Evolutionary conservation across 495 filamentous ascomycete genomes (phyloP), one percentile per base, ranked within the genome.

Genomic region (Platismatia glauca): DNA sequence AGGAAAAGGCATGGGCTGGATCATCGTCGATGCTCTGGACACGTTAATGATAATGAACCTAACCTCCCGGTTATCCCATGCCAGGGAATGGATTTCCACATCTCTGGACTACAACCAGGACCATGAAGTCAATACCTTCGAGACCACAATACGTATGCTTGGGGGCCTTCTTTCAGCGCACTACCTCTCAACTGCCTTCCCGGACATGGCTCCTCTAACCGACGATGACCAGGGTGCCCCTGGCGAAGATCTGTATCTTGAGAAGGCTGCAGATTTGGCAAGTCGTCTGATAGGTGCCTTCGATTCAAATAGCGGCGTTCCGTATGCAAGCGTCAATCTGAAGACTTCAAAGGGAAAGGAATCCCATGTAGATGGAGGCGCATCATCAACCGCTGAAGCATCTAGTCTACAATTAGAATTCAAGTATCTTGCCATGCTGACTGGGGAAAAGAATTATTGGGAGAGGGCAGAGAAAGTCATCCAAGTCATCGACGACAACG

Each of bases 11-110:
- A 76, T 99, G 73, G 94, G 94, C 9, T 99, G 95, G 95, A 97
- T 97, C 64, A 97, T 99, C 57, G 87, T 99, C 37, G 95, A 99
- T 75, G 84, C 91, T 53, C 77, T 99, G 53, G 94, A 99, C 72
- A 97, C 94, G 20, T 77, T 97, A 80, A 97, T 99, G 78, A 76
- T 99, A 59, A 99, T 99, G 94, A 99, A 99, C 69, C 78, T 96
- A 53, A 97, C 94, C 15, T 89, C 83, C 27, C 83, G 91, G 62
- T 82, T 99, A 34, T 80, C 84, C 33, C 87, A 94, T 70, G 92
- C 94, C 46, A 82, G 91, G 38, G 82, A 95, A 67, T 99, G 94
- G 94, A 86, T 99, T 55, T 79, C 89, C n/a, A 86, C 83, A 15
- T 83, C 82, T 2, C 76, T 97, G 60, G 84, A 83, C 20, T 97